Evolutionary conservation across 805 yeast genomes (phyloP).

Genomic region (Wickerhamiella vanderwaltii): DNA sequence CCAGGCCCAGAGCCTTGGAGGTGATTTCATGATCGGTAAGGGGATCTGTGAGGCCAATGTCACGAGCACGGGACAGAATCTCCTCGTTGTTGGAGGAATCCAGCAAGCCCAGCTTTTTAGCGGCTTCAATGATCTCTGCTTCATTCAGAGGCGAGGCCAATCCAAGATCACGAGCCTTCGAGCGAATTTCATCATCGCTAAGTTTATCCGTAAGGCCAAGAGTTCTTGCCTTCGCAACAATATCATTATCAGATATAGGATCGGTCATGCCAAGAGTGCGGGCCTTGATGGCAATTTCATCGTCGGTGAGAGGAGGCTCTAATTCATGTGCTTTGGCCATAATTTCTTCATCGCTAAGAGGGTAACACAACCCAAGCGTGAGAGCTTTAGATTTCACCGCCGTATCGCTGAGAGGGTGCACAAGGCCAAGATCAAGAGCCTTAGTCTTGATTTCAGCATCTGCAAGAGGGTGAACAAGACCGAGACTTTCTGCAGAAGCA

Average conservation of each 20-base stretch:
- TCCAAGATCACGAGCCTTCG: slow-evolving; percentile 9
- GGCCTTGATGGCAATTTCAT: slow-evolving; percentile 7
- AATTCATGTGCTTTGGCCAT: slow-evolving; percentile 6
- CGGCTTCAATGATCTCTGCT: slow-evolving; percentile 15
- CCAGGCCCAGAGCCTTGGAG: slow-evolving; percentile 12
- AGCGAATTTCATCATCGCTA: slow-evolving; percentile 6
- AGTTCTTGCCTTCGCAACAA: slow-evolving; percentile 19
- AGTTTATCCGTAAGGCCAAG: slow-evolving; percentile 15
- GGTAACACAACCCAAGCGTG: slow-evolving; percentile 20
- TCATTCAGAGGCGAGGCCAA: slow-evolving; percentile 11
- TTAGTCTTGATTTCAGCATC: slow-evolving; percentile 10
- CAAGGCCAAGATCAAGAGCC: slow-evolving; percentile 12
- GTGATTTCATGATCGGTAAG: slow-evolving; percentile 12
- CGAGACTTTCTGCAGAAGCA: slow-evolving; percentile 16
- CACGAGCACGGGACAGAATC: neutral
- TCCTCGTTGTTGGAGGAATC: slow-evolving; percentile 12
- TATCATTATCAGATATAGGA: slow-evolving; percentile 8
- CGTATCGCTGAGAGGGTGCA: slow-evolving; percentile 11
- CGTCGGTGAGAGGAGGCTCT: slow-evolving; percentile 13
- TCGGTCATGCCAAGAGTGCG: slow-evolving; percentile 12
- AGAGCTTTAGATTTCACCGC: slow-evolving; percentile 16
- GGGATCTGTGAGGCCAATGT: slow-evolving; percentile 6
- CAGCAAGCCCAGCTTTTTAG: slow-evolving; percentile 16
- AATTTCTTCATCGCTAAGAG: slow-evolving; percentile 9
- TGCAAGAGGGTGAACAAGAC: slow-evolving; percentile 16